These are phyloP conservation scores for Ustilago tritici DNA, from an alignment of 1,284 basidiomycete species.

Conservation along the genomic window DNA sequence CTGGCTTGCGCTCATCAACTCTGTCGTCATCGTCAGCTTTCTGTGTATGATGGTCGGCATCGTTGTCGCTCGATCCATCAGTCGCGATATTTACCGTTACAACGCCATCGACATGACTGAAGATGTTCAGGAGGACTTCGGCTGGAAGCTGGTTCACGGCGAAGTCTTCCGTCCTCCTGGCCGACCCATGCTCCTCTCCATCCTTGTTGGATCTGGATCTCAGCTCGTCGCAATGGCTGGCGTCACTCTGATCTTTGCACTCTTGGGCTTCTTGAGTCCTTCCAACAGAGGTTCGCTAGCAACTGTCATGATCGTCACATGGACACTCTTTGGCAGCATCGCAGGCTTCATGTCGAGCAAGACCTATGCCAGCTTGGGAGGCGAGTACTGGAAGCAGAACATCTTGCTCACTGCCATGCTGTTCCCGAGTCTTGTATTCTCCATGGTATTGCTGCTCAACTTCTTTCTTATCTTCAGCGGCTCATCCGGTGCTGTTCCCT, in stretches of 20 bases:
- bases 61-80: slow-evolving; percentile 86
- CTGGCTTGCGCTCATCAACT: slow-evolving; percentile 92
- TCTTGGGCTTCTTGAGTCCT: slow-evolving; percentile 96
- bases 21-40: slow-evolving; percentile 79
- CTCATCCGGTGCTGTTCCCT: slow-evolving; percentile 95
- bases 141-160: slow-evolving; percentile 96
- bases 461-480: slow-evolving; percentile 78
- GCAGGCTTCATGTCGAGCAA: slow-evolving; percentile 90
- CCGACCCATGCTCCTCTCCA: slow-evolving; percentile 80
- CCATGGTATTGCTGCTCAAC: slow-evolving; percentile 62
- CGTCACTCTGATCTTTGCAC: slow-evolving; percentile 93
- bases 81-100: slow-evolving; percentile 93
- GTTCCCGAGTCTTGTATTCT: slow-evolving; percentile 80
- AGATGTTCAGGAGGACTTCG: slow-evolving; percentile 96
- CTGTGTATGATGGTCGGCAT: slow-evolving; percentile 89
- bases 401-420: slow-evolving; percentile 88
- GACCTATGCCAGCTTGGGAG: slow-evolving; percentile 85
- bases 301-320: slow-evolving; percentile 95
- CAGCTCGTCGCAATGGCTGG: slow-evolving; percentile 89
- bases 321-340: slow-evolving; percentile 92
- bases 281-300: slow-evolving; percentile 94
- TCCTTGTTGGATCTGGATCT: slow-evolving; percentile 89
- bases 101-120: slow-evolving; percentile 94
- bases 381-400: slow-evolving; percentile 82
- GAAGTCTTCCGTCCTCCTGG: slow-evolving; percentile 92